phyloP scores from a whole-genome alignment of 345 rosid species.

The Aquilaria yunnanensis region DNA sequence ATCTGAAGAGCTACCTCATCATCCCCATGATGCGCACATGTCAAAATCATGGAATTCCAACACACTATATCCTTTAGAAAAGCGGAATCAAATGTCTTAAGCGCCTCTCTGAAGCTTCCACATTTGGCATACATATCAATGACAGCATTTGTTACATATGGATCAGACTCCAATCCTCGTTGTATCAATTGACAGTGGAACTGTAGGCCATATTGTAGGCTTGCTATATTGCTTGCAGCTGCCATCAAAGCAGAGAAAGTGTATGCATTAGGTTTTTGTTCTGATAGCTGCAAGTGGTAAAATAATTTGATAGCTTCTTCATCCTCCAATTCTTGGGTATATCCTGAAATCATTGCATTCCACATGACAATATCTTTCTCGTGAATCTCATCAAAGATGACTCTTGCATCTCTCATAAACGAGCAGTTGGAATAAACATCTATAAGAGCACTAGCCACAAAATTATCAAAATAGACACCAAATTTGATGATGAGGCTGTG shows the following conservation, averaged over 20 bases:
- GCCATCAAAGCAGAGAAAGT: constrained; percentile 61
- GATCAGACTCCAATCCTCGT: constrained; percentile 39
- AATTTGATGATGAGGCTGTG: constrained; percentile 55
- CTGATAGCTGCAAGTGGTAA: constrained; percentile 35
- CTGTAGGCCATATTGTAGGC: constrained; percentile 57
- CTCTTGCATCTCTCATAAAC: constrained; percentile 48
- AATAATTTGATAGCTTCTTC: constrained; percentile 64
- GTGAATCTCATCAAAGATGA: constrained; percentile 51
- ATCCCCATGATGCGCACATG: constrained; percentile 71
- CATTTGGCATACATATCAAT: constrained; percentile 81
- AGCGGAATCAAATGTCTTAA: constrained; percentile 34
- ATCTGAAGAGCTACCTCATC: constrained; percentile 44
- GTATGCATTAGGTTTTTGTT: constrained; percentile 46
- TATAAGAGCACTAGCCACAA: constrained; percentile 57
- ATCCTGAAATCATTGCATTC: constrained; percentile 74
- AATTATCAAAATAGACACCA: constrained; percentile 41
- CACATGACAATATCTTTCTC: constrained; percentile 71
- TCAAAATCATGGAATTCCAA: constrained; percentile 69
- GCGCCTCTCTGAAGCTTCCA: constrained; percentile 57
- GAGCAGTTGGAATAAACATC: constrained; percentile 61
- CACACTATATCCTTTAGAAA: constrained; percentile 43
- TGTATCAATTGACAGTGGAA: constrained; percentile 52
- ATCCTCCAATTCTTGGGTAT: constrained; percentile 47
- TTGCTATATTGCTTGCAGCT: constrained; percentile 58
- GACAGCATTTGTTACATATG: constrained; percentile 50